Evolutionary conservation across 495 filamentous ascomycete species (phyloP), one percentile per base, ranked within the genome.

Genomic region (Aspergillus biplanus): DNA sequence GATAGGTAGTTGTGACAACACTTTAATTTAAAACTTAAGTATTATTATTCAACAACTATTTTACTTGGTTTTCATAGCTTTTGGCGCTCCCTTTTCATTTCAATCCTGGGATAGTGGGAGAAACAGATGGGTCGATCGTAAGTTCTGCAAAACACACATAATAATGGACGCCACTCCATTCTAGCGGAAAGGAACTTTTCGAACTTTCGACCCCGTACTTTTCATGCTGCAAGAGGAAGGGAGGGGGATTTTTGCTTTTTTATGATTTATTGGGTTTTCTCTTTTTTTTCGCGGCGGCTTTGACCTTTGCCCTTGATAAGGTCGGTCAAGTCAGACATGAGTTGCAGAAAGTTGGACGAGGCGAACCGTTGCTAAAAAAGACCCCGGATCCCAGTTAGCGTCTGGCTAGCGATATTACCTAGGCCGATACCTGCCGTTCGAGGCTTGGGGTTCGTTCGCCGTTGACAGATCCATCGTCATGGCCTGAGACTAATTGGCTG

Each of bases 381-480:
- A 64, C 67, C 67, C 67, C 67, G 49, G 67, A 69, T 67, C 67
- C 67, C 56, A 56, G 67, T 53, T 62, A 62, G 67, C 44, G 61
- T 58, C 52, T 56, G 47, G 33, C 58, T 61, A 64, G 55, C 21
- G 49, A 66, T 60, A 66, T 65, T 70, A 55, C 54, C 61, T 62
- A 44, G 52, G 62, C 33, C 65, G 63, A 70, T 70, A 66, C 68
- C 58, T 70, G 50, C 68, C 68, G 21, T 62, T 63, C 58, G 12
- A 54, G 68, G 68, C 55, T 64, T 70, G 68, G 68, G 59, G 68
- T 66, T 70, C 62, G 65, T 70, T 61, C 63, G 63, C 60, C 65
- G 65, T 67, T 65, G 61, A 67, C 68, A 67, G 68, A 70, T 67
- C 65, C 68, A 67, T 67, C 63, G 59, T 55, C 59, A 53, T 65